phyloP scores from a whole-genome alignment of 2,329 filamentous ascomycete genomes.

The Blastomyces emzantsi region DNA sequence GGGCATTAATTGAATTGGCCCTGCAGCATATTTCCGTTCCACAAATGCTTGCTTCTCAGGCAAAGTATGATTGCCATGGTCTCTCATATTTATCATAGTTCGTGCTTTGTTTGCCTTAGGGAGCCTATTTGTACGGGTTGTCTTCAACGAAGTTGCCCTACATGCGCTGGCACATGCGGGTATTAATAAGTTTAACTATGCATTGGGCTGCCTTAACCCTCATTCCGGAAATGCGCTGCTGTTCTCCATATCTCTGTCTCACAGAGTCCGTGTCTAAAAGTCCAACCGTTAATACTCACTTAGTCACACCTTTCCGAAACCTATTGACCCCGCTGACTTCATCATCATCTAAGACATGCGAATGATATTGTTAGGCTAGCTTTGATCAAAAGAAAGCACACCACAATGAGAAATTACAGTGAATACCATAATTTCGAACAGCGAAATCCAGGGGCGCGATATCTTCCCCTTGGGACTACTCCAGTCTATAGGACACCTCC shows the following conservation, averaged over 20 bases:
- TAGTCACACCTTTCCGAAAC: slow-evolving; percentile 9
- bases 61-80: slow-evolving; percentile 16
- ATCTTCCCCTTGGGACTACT: slow-evolving; percentile 3
- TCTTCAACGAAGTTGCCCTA: slow-evolving; percentile 22
- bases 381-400: slow-evolving; percentile 5
- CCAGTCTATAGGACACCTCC: slow-evolving; percentile 8
- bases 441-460: background rate
- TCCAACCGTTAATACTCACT: slow-evolving; percentile 12
- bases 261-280: slow-evolving; percentile 17
- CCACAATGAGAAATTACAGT: slow-evolving; percentile 9
- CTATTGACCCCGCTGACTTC: slow-evolving; percentile 14
- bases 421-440: background rate
- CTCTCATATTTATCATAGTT: slow-evolving; percentile 14
- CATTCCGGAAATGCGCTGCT: slow-evolving; percentile 13
- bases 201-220: slow-evolving; percentile 9
- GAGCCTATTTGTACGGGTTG: slow-evolving; percentile 17
- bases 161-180: slow-evolving; percentile 19
- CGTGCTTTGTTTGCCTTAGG: slow-evolving; percentile 18
- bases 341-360: slow-evolving; percentile 14
- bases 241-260: slow-evolving; percentile 19
- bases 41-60: slow-evolving; percentile 23
- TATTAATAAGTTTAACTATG: slow-evolving; percentile 13
- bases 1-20: slow-evolving; percentile 28
- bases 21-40: slow-evolving; percentile 24
- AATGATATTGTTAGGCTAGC: slow-evolving; percentile 10